Percentiles rank a stretch among this genome's conserved stretches.
These are phyloP conservation scores for Kuraishia capsulata DNA, from an alignment of 805 yeast species.

Conservation along the genomic window DNA sequence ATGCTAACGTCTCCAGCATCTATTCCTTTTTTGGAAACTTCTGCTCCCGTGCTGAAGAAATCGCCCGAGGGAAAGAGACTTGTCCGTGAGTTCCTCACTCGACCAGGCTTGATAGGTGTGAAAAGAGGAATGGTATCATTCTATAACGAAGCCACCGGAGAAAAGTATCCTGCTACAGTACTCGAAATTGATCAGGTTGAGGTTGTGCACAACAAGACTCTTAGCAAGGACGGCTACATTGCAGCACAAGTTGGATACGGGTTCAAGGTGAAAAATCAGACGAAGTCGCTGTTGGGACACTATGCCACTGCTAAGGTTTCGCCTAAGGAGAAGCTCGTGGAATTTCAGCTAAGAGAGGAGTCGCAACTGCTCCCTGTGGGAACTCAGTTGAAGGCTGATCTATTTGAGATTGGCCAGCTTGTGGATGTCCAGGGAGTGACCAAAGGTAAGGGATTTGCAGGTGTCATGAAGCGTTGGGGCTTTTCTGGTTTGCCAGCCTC, in stretches of 20 bases:
- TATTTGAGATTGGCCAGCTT: slow-evolving; percentile 72
- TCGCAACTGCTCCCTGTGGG: slow-evolving; percentile 68
- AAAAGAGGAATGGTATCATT: slow-evolving; percentile 89
- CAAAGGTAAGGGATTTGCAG: slow-evolving; percentile 95
- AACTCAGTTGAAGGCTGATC: slow-evolving; percentile 71
- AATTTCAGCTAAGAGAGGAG: slow-evolving; percentile 68
- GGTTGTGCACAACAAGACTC: slow-evolving; percentile 65
- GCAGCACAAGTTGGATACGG: slow-evolving; percentile 89
- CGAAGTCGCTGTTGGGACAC: slow-evolving; percentile 63
- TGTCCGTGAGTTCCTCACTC: slow-evolving; percentile 61
- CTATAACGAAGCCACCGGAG: slow-evolving; percentile 56
- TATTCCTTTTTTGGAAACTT: slow-evolving; percentile 36
- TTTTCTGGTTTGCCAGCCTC: slow-evolving; percentile 86
- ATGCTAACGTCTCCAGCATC: slow-evolving; percentile 41
- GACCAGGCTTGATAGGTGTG: slow-evolving; percentile 80
- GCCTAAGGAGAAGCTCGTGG: slow-evolving; percentile 69
- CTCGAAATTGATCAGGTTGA: slow-evolving; percentile 83
- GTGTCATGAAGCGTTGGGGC: slow-evolving; percentile 95
- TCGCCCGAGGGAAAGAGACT: slow-evolving; percentile 60
- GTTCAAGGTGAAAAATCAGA: slow-evolving; percentile 52
- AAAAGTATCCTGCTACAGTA: slow-evolving; percentile 74
- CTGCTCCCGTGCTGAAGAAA: slow-evolving; percentile 48
- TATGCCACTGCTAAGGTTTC: slow-evolving; percentile 73
- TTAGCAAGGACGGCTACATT: slow-evolving; percentile 66
- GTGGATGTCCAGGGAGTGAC: slow-evolving; percentile 74